Percentiles rank a stretch among this genome's conserved stretches.
Evolutionary conservation across 345 rosid genomes (phyloP).

Genomic region (Melastoma malabathricum): DNA sequence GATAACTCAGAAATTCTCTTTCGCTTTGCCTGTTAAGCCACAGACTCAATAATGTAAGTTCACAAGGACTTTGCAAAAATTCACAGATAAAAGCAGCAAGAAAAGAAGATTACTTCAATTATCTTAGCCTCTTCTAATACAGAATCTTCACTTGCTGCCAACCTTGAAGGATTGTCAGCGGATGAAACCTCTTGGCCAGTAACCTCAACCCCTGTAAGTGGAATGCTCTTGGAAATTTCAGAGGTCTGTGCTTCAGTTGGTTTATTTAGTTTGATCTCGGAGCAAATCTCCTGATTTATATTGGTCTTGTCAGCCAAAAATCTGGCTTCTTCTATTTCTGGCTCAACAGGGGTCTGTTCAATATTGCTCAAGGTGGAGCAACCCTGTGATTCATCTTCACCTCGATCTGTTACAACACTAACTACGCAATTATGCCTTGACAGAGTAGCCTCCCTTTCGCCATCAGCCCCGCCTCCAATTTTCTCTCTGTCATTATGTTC

Average conservation of each 20-base stretch:
- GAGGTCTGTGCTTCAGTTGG: constrained; percentile 13
- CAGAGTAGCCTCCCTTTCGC: constrained; percentile 15
- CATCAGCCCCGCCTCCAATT: constrained; percentile 14
- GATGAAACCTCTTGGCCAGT: constrained; percentile 28
- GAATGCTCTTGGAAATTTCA: constrained; percentile 16
- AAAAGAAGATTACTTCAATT: constrained; percentile 47
- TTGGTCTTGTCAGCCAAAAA: constrained; percentile 17
- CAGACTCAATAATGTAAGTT: constrained; percentile 5
- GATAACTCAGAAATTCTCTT: constrained; percentile 84
- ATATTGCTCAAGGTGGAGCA: constrained; percentile 18
- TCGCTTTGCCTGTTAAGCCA: constrained; percentile 59
- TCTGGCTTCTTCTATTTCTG: constrained; percentile 17
- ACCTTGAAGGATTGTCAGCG: constrained; percentile 23
- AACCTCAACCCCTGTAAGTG: constrained; percentile 15
- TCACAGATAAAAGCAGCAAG: neutral
- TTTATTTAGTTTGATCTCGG: constrained; percentile 20
- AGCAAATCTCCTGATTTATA: constrained; percentile 16
- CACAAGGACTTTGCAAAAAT: neutral
- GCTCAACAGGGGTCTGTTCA: constrained; percentile 25
- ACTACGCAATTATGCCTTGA: constrained; percentile 13
- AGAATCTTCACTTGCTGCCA: constrained; percentile 63
- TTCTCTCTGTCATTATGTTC: constrained; percentile 31
- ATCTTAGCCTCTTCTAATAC: constrained; percentile 80
- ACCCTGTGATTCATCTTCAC: constrained; percentile 26
- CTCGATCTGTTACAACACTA: constrained; percentile 21